Conservation (phyloP, 2,329 filamentous ascomycete species). For the Neophaeococcomyces mojaviensis region DNA sequence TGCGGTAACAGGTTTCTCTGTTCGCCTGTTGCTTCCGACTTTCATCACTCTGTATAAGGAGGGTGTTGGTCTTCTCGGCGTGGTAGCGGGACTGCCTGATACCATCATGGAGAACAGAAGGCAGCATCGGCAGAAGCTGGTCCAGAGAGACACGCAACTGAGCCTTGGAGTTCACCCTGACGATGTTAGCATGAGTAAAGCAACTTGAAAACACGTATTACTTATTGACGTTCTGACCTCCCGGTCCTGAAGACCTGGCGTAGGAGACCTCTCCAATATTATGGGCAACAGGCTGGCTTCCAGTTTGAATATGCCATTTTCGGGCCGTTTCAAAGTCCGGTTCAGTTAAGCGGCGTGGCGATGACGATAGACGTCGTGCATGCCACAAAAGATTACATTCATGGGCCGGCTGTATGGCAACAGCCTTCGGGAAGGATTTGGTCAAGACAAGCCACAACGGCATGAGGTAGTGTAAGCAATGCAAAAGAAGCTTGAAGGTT, state of each 20-base stretch:
- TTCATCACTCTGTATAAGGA: conserved; percentile 58
- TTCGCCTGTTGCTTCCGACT: conserved; percentile 56
- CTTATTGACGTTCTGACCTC: conserved; percentile 65
- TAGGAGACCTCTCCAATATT: conserved; percentile 51
- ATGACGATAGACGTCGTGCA: neutral
- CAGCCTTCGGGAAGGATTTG: neutral
- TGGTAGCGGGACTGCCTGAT: conserved; percentile 50
- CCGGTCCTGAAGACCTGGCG: conserved; percentile 57
- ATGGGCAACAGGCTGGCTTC: conserved; percentile 47
- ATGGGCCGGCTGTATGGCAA: neutral
- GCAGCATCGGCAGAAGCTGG: conserved; percentile 47
- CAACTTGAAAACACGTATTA: conserved; percentile 29
- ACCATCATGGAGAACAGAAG: conserved; percentile 44
- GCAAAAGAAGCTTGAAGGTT: neutral
- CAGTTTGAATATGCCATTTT: conserved; percentile 49
- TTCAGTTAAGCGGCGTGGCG: conserved; percentile 8
- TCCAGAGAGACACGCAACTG: conserved; percentile 52
- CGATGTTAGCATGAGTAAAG: neutral
- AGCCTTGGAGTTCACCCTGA: conserved; percentile 59
- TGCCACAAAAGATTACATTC: too few species aligned
- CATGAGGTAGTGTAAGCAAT: neutral
- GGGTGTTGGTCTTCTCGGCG: conserved; percentile 43
- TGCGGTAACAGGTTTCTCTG: conserved; percentile 51
- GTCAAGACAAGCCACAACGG: neutral
- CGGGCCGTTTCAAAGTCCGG: conserved; percentile 40